Conservation (phyloP, 306 rosid genomes). For the Vicia sativa region DNA sequence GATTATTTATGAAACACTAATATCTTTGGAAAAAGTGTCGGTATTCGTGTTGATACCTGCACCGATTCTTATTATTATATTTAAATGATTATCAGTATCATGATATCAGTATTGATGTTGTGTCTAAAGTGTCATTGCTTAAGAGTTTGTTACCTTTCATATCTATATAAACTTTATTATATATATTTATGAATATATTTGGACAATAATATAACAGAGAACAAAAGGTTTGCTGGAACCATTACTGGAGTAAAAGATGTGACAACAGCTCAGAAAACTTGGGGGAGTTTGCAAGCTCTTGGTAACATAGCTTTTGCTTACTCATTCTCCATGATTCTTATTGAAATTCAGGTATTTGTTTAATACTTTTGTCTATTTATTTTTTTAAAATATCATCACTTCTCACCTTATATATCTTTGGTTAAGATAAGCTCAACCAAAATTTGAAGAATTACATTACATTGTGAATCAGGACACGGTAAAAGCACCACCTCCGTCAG, state of each 20-base stretch:
- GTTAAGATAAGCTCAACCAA: neutral
- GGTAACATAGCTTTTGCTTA: constrained; percentile 90
- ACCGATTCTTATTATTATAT: no score
- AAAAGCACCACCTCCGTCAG: constrained; percentile 75
- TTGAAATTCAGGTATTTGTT: constrained; percentile 76
- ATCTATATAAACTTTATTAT: no score
- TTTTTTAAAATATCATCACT: neutral
- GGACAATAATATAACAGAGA: constrained; percentile 43
- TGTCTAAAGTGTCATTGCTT: neutral
- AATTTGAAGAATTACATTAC: neutral
- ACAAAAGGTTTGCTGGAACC: constrained; percentile 54
- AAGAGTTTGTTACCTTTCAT: no score
- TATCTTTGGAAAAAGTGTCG: no score
- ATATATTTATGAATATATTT: neutral
- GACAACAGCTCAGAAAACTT: constrained; percentile 60
- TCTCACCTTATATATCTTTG: neutral
- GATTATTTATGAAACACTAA: no score
- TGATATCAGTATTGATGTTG: no score
- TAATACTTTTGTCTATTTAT: neutral
- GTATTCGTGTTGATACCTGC: no score
- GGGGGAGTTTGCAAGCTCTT: constrained; percentile 85
- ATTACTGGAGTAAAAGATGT: constrained; percentile 61
- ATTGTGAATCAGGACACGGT: constrained; percentile 62
- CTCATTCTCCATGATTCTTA: constrained; percentile 78
- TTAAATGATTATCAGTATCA: no score